phyloP scores from a whole-genome alignment of 768 basidiomycete species.

The Leccinum pellstonianum region DNA sequence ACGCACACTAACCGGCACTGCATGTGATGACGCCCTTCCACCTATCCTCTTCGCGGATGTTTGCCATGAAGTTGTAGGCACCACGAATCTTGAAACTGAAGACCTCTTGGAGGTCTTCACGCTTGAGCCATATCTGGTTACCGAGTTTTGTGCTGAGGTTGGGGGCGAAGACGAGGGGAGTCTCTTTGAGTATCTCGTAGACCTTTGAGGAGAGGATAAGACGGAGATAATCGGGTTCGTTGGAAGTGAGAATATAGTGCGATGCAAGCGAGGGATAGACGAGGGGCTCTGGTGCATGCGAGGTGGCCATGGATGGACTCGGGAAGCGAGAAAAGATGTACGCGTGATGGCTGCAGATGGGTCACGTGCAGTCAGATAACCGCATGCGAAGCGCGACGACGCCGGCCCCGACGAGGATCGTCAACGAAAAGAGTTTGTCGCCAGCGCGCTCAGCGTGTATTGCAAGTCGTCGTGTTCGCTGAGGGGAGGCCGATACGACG shows the following conservation, averaged over 20 bases:
- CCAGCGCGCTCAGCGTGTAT: constrained; percentile 7
- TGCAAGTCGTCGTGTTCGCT: background rate
- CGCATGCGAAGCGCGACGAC: constrained; percentile 14
- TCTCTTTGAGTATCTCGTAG: constrained; percentile 86
- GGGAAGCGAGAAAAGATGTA: background rate
- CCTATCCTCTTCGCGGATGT: constrained; percentile 79
- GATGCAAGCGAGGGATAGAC: constrained; percentile 64
- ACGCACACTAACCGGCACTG: constrained; percentile 89
- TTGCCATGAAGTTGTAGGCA: constrained; percentile 98
- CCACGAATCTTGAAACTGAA: constrained; percentile 99
- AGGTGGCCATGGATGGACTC: constrained; percentile 40
- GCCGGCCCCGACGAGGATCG: constrained; percentile 13
- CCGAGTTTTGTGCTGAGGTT: constrained; percentile 87
- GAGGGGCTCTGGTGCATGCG: constrained; percentile 63
- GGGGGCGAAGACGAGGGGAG: constrained; percentile 83
- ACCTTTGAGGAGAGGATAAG: constrained; percentile 89
- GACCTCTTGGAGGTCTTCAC: constrained; percentile 95
- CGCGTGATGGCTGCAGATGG: constrained; percentile 9
- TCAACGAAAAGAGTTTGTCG: constrained; percentile 1
- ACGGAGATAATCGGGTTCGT: constrained; percentile 83
- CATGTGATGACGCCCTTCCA: constrained; percentile 99
- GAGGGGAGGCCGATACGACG: constrained; percentile 5
- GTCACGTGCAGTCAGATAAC: constrained; percentile 31
- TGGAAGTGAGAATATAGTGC: constrained; percentile 61
- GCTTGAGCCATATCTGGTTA: constrained; percentile 93